Evolutionary conservation across 257 asterid genomes (phyloP).

Genomic region (Nicotiana paniculata): DNA sequence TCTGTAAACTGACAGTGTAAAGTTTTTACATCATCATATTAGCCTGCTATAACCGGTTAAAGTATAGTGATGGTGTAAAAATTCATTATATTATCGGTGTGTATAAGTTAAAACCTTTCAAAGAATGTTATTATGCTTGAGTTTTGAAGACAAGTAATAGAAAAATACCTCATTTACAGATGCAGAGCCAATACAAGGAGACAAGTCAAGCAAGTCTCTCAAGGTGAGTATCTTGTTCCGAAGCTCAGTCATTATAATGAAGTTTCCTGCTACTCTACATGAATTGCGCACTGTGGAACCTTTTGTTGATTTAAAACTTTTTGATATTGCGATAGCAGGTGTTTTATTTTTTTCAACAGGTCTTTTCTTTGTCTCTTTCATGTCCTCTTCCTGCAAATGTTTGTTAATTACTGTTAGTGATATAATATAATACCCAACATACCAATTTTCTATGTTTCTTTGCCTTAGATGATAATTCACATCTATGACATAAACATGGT

Average conservation of each 20-base stretch:
- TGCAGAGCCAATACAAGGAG: constrained; percentile 65
- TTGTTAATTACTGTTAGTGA: background rate
- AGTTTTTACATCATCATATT: background rate
- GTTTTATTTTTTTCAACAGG: background rate
- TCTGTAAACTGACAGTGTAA: background rate
- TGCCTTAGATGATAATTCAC: background rate
- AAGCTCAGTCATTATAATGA: constrained; percentile 43
- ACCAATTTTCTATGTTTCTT: background rate
- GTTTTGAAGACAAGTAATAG: background rate
- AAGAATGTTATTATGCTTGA: background rate
- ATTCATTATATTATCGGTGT: background rate
- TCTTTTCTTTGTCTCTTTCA: constrained; percentile 19
- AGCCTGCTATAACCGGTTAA: background rate
- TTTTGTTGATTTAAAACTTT: constrained; percentile 19
- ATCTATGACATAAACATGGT: background rate
- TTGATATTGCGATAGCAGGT: constrained; percentile 14
- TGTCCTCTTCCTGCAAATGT: constrained; percentile 41
- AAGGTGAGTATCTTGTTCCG: constrained; percentile 57
- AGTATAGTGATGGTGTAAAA: background rate
- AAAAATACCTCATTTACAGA: constrained; percentile 51
- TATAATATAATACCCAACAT: background rate
- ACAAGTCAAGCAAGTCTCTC: constrained; percentile 75
- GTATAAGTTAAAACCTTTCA: background rate
- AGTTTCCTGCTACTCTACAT: constrained; percentile 38
- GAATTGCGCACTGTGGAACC: constrained; percentile 28